A percentile compares a stretch with the other conserved stretches of the same genome.
phyloP scores from a whole-genome alignment of 1,284 basidiomycete species.

The Ustilago nuda region DNA sequence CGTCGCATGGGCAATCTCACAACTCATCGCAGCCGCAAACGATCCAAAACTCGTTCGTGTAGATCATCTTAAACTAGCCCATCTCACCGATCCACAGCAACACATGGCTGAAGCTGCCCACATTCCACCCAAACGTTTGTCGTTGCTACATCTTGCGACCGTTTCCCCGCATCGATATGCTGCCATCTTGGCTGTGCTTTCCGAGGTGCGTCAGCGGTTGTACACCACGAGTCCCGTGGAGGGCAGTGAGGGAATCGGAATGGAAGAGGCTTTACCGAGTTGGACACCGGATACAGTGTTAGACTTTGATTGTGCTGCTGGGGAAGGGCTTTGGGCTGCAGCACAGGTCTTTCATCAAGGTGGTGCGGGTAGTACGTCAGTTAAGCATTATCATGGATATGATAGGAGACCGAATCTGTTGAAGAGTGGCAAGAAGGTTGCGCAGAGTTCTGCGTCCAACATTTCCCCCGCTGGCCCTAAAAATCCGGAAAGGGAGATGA shows the following conservation, averaged over 20 bases:
- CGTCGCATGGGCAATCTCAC: conserved; percentile 46
- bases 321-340: conserved; percentile 65
- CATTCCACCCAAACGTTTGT: conserved; percentile 43
- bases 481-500: conserved; percentile 18
- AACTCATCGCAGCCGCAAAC: conserved; percentile 42
- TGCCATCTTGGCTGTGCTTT: conserved; percentile 43
- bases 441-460: conserved; percentile 29
- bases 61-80: conserved; percentile 40
- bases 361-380: conserved; percentile 8
- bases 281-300: conserved; percentile 57
- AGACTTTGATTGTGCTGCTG: conserved; percentile 57
- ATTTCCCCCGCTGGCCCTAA: conserved; percentile 21
- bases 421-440: conserved; percentile 45
- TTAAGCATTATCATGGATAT: conserved; percentile 41
- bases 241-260: neutral
- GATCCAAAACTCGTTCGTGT: conserved; percentile 37
- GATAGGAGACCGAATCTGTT: conserved; percentile 48
- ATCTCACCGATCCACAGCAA: conserved; percentile 41
- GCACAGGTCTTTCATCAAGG: conserved; percentile 47
- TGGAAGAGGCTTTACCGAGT: conserved; percentile 14
- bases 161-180: conserved; percentile 50
- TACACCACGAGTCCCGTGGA: conserved; percentile 4
- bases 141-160: conserved; percentile 44
- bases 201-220: conserved; percentile 37
- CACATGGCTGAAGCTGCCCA: conserved; percentile 36